These are phyloP conservation scores for Pascua sp. DNA, from an alignment of 1,284 basidiomycete genomes.

Conservation along the genomic window DNA sequence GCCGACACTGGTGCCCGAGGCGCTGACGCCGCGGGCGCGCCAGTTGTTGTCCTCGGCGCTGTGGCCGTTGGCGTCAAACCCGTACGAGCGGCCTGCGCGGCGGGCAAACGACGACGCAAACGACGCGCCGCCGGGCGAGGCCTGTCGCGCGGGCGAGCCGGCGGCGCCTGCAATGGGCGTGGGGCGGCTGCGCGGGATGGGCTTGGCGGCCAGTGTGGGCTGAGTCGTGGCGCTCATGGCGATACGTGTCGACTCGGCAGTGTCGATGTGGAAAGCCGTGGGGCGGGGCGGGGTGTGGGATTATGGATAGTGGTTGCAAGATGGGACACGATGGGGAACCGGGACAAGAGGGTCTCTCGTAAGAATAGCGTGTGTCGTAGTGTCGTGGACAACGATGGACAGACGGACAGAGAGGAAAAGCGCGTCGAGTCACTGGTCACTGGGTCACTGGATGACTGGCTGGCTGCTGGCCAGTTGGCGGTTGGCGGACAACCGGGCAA, in stretches of 20 bases:
- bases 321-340: too few species aligned
- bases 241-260: not conserved
- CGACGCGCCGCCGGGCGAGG: constrained; percentile 3
- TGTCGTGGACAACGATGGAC: too few species aligned
- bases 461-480: too few species aligned
- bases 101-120: constrained; percentile 10
- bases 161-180: constrained; percentile 27
- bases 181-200: constrained; percentile 35
- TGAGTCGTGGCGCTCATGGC: not conserved
- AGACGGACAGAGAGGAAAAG: too few species aligned
- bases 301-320: too few species aligned
- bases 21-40: constrained; percentile 21
- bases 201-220: constrained; percentile 18
- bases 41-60: constrained; percentile 25
- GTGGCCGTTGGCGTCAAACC: constrained; percentile 11
- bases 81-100: constrained; percentile 8
- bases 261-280: too few species aligned
- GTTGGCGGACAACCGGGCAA: too few species aligned
- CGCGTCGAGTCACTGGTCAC: too few species aligned
- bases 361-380: too few species aligned
- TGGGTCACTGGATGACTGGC: too few species aligned
- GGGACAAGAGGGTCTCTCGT: too few species aligned
- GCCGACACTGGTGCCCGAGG: constrained; percentile 3
- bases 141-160: constrained; percentile 6
- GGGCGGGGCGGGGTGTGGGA: too few species aligned